Percentiles rank a stretch among this genome's conserved stretches.
Evolutionary conservation across 371 early-diverging fungal genomes (phyloP).

Genomic region (Mucor mucedo): DNA sequence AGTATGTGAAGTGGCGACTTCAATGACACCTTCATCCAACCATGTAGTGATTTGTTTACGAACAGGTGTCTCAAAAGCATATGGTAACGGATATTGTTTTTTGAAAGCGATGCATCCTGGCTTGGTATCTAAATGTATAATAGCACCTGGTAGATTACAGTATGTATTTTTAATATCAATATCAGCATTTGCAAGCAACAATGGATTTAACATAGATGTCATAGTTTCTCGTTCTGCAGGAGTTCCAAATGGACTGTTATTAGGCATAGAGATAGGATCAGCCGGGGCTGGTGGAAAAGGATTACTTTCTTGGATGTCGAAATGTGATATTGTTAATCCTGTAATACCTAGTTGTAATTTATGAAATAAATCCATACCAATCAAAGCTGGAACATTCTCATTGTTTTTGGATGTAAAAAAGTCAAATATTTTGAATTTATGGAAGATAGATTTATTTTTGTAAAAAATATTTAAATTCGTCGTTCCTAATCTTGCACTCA

Average conservation of each 20-base stretch:
- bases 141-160: slow-evolving; percentile 15
- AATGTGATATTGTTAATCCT: not conserved
- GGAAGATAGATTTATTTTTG: slow-evolving; percentile 9
- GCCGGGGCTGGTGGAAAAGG: slow-evolving; percentile 1
- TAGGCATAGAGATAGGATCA: slow-evolving; percentile 2
- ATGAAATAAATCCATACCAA: slow-evolving; percentile 11
- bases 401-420: not conserved
- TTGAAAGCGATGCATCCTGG: not conserved
- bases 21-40: slow-evolving; percentile 12
- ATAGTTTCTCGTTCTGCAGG: not conserved
- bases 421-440: slow-evolving; percentile 17
- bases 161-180: slow-evolving; percentile 7
- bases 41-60: slow-evolving; percentile 8
- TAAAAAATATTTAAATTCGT: too few species aligned
- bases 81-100: not conserved
- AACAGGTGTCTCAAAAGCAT: not conserved
- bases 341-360: not conserved
- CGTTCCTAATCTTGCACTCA: too few species aligned
- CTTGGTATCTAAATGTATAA: not conserved
- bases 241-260: slow-evolving; percentile 5
- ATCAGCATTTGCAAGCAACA: not conserved
- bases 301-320: not conserved
- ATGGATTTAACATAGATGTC: not conserved
- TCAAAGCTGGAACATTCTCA: not conserved
- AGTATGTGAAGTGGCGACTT: not conserved